Conservation (phyloP, 345 rosid genomes). For the Linum usitatissimum region DNA sequence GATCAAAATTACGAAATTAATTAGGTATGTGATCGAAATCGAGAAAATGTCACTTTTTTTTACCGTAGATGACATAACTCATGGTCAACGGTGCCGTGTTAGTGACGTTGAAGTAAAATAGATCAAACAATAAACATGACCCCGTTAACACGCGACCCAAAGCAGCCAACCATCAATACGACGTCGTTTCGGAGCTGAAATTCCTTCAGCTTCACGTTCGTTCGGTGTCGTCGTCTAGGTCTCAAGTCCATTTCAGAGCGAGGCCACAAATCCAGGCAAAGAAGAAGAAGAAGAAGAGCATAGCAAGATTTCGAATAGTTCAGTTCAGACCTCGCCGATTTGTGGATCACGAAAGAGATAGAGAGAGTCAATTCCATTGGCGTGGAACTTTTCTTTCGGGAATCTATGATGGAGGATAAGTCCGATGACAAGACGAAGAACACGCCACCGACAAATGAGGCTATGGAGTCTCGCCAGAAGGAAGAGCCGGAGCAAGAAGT, state of each 20-base stretch:
- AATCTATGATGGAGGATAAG: not conserved
- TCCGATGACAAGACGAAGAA: not conserved
- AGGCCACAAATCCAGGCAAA: not conserved
- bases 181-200: not conserved
- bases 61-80: too few relatives aligned
- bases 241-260: not conserved
- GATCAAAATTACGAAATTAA: too few relatives aligned
- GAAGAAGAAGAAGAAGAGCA: not conserved
- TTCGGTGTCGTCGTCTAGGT: not conserved
- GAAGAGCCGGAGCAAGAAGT: not conserved
- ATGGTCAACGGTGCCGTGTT: too few relatives aligned
- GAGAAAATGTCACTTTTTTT: too few relatives aligned
- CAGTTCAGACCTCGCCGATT: not conserved
- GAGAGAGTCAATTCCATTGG: not conserved
- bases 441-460: not conserved
- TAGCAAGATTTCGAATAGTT: not conserved
- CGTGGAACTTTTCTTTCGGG: not conserved
- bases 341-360: not conserved
- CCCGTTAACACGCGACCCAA: not conserved
- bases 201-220: not conserved
- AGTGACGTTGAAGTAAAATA: too few relatives aligned
- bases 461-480: not conserved
- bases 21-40: too few relatives aligned
- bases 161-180: not conserved
- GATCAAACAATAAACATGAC: not conserved